Percentiles rank a stretch among this genome's conserved stretches.
These are phyloP conservation scores for Kregervanrija pseudodelftensis DNA, from an alignment of 805 yeast species.

Conservation along the genomic window DNA sequence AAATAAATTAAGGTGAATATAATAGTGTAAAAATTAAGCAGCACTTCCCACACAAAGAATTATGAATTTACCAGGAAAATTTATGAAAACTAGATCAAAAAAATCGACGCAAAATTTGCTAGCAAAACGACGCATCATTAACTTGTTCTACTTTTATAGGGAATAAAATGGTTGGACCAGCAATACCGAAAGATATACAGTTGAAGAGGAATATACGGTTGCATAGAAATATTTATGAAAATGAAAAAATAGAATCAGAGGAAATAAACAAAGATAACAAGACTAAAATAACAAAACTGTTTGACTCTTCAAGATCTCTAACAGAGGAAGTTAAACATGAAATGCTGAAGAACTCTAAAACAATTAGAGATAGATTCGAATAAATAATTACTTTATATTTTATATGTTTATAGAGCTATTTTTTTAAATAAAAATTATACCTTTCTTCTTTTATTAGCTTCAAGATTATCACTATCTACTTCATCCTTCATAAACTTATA, in stretches of 20 bases:
- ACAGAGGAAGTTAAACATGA: conserved; percentile 21
- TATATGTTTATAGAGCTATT: too few relatives aligned
- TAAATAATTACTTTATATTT: conserved; percentile 11
- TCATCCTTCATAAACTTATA: conserved; percentile 13
- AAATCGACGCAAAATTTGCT: too few relatives aligned
- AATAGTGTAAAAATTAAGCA: too few relatives aligned
- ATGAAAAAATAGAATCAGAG: not conserved
- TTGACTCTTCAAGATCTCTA: conserved; percentile 18
- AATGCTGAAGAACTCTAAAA: conserved; percentile 15
- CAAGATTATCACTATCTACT: not conserved
- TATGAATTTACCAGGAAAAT: too few relatives aligned
- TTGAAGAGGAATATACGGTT: conserved; percentile 12
- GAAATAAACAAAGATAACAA: conserved; percentile 1
- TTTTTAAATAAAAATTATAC: too few relatives aligned
- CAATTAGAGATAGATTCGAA: conserved; percentile 16
- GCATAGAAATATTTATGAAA: conserved; percentile 2
- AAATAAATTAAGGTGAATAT: too few relatives aligned
- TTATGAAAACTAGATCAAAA: too few relatives aligned
- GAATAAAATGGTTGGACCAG: conserved; percentile 16
- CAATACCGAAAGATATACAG: conserved; percentile 18
- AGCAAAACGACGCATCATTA: too few relatives aligned
- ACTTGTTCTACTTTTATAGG: not conserved
- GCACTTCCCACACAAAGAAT: too few relatives aligned
- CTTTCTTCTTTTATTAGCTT: too few relatives aligned
- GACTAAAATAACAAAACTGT: conserved; percentile 10